These are phyloP conservation scores for Endotrypanum monterogeii DNA, from an alignment of 208 protist genomes.

Conservation along the genomic window DNA sequence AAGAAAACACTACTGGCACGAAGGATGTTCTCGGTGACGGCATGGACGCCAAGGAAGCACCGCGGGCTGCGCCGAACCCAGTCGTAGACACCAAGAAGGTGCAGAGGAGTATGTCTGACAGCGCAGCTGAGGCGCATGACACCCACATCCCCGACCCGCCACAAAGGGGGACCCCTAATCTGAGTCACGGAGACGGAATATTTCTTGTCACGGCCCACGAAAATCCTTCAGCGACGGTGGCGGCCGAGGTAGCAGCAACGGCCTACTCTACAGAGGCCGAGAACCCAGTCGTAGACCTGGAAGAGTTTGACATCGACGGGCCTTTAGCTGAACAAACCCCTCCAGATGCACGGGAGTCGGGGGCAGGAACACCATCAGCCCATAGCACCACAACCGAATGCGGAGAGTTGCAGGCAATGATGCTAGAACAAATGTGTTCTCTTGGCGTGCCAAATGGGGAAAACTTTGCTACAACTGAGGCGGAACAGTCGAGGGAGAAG, in stretches of 20 bases:
- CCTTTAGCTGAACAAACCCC: neutral
- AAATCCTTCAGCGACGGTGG: neutral
- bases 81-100: neutral
- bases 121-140: neutral
- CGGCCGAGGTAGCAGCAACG: neutral
- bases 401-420: slow-evolving; percentile 1
- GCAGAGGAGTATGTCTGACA: neutral
- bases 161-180: neutral
- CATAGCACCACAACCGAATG: neutral
- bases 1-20: neutral
- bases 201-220: neutral
- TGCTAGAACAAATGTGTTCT: neutral
- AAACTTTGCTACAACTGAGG: neutral
- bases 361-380: neutral
- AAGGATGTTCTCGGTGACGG: neutral
- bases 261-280: neutral
- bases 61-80: neutral
- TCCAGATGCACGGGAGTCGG: neutral
- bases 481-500: neutral
- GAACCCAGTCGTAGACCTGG: neutral
- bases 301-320: slow-evolving; percentile 30
- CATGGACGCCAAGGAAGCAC: neutral
- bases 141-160: neutral
- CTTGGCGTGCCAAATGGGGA: neutral
- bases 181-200: neutral